Evolutionary conservation across 2,329 filamentous ascomycete genomes (phyloP), one percentile per base, ranked within the genome.

Genomic region (Penicillium brasilianum): DNA sequence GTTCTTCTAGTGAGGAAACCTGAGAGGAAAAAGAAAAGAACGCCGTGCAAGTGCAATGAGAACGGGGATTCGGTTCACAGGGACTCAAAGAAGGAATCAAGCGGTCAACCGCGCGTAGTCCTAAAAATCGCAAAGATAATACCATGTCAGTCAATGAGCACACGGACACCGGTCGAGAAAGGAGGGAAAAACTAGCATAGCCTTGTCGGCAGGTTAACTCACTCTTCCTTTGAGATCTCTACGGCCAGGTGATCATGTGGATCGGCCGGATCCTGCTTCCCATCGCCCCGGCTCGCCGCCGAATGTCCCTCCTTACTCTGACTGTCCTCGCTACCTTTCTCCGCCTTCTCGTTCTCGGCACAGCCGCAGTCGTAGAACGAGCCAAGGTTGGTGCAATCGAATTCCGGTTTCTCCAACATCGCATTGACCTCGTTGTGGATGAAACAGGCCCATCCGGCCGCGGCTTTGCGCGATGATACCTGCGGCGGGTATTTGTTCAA

Each of bases 351-450:
- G 56, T 87, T 84, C 30, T 86, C 84, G 25, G 81, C 84, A 72
- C 87, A 89, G 34, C 87, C 87, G 68, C 87, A 89, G 69, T 89
- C 86, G 71, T 89, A 89, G 65, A 87, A 88, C 60, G 88, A 86
- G 2, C 86, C 87, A 59, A 89, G 86, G 39, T 88, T 84, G 44
- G 81, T 82, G 74, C 87, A 89, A 72, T 89, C 85, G 69, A 88
- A 89, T 22, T 84, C 73, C 5, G 83, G 80, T 72, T 89, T 89
- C 34, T 82, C 74, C 61, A 89, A 76, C 69, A 85, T 83, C 70
- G 84, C 81, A 70, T 89, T 89, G 63, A 89, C 87, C 69, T 88
- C 81, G 65, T 89, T 89, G 70, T 89, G 87, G 43, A 89, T 84
- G 70, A 87, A 86, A 72, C 87, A 89, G 9, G 83, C 87, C 87